A percentile compares a stretch with the other conserved stretches of the same genome.
These are phyloP conservation scores for Paracorniculantispora psalliotae DNA, from an alignment of 2,329 filamentous ascomycete genomes.

Conservation along the genomic window DNA sequence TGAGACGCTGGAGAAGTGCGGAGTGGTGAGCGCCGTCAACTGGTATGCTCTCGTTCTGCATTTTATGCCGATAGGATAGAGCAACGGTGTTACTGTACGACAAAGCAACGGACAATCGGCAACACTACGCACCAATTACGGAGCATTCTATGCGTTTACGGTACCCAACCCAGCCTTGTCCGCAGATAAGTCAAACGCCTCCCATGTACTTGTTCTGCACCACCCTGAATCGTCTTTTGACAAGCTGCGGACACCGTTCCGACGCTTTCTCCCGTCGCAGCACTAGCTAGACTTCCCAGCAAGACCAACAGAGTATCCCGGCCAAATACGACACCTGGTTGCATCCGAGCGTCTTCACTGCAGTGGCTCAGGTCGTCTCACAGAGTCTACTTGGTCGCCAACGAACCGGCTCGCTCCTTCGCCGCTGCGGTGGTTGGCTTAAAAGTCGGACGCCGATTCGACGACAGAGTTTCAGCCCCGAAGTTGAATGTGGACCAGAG, in stretches of 20 bases:
- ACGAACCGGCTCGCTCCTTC: background rate
- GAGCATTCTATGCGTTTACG: background rate
- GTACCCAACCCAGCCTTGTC: background rate
- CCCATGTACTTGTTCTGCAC: background rate
- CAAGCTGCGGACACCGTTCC: background rate
- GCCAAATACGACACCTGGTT: too few species aligned
- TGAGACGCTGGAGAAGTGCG: background rate
- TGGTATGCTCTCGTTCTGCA: background rate
- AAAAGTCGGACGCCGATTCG: background rate
- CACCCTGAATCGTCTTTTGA: background rate
- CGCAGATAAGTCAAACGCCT: background rate
- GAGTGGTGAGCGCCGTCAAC: background rate
- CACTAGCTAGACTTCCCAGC: background rate
- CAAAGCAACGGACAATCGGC: background rate
- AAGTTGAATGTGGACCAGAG: background rate
- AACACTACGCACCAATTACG: background rate
- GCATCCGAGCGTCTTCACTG: background rate
- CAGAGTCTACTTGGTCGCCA: background rate
- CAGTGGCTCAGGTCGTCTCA: background rate
- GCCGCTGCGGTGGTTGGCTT: background rate
- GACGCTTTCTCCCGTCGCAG: background rate
- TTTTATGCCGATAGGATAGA: too few species aligned
- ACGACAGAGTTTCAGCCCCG: slow-evolving; percentile 10
- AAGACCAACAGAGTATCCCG: background rate
- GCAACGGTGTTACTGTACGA: background rate